phyloP scores from a whole-genome alignment of 441 rosid genomes.

The Euphorbia schlechtendalii region DNA sequence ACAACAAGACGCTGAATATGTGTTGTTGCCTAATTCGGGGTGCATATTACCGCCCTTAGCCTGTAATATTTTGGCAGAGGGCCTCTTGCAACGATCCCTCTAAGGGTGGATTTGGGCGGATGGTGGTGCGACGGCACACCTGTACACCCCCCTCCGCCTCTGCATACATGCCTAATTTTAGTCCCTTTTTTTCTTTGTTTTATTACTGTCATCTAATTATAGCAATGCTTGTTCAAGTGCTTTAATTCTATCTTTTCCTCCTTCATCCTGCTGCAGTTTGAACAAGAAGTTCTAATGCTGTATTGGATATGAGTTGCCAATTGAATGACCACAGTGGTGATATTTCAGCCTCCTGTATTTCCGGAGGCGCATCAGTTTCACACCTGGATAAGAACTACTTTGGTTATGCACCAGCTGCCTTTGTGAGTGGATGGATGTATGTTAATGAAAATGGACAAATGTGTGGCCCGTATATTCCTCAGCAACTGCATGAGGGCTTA shows the following conservation, averaged over 20 bases:
- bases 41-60: no score
- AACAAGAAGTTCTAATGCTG: slow-evolving; percentile 36
- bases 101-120: no score
- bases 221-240: slow-evolving; percentile 27
- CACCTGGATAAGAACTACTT: slow-evolving; percentile 33
- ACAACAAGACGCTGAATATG: no score
- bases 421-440: slow-evolving; percentile 89
- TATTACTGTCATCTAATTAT: slow-evolving; percentile 11
- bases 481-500: slow-evolving; percentile 77
- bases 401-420: slow-evolving; percentile 32
- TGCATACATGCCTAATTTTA: no score
- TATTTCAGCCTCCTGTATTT: no score
- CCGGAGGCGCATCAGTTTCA: slow-evolving; percentile 38
- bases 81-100: no score
- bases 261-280: slow-evolving; percentile 26
- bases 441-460: slow-evolving; percentile 72
- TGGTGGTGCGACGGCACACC: no score
- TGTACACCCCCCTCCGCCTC: no score
- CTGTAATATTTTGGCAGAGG: no score
- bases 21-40: no score
- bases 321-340: slow-evolving; percentile 55
- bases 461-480: slow-evolving; percentile 93
- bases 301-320: slow-evolving; percentile 48
- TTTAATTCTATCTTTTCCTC: slow-evolving; percentile 26
- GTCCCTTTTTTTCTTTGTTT: not conserved